Conservation (phyloP, 2,329 filamentous ascomycete genomes). For the Alternaria rosae region DNA sequence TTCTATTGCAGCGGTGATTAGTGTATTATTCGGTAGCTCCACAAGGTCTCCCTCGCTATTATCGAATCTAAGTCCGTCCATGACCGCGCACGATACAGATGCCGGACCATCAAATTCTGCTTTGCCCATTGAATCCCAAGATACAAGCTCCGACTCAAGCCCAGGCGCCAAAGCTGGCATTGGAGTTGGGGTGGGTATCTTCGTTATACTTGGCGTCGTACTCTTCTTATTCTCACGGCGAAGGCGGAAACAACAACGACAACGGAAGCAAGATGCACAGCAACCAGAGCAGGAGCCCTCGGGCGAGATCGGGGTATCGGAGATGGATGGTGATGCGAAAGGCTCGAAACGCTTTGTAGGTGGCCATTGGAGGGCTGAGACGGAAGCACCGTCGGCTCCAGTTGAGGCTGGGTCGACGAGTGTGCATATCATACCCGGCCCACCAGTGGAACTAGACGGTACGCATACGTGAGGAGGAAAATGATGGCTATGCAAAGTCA, state of each 20-base stretch:
- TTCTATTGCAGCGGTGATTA: not conserved
- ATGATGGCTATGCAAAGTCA: too few relatives aligned
- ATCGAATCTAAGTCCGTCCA: too few relatives aligned
- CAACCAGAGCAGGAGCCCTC: not conserved
- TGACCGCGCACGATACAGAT: not conserved
- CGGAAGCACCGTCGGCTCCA: not conserved
- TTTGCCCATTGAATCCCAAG: not conserved
- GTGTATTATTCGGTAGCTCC: not conserved
- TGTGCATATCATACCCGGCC: not conserved
- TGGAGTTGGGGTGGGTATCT: not conserved
- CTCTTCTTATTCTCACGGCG: not conserved
- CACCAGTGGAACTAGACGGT: not conserved
- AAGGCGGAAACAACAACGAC: not conserved
- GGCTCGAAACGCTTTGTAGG: not conserved
- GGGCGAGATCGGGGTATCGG: not conserved
- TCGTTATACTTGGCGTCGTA: not conserved
- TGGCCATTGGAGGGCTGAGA: not conserved
- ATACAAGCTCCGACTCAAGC: not conserved
- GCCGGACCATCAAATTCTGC: not conserved
- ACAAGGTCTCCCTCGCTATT: too few relatives aligned
- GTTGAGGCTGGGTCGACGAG: not conserved
- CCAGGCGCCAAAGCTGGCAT: not conserved
- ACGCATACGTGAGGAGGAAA: not conserved
- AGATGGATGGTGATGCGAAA: not conserved
- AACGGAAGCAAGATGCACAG: not conserved